Percentiles rank a stretch among this genome's conserved stretches.
phyloP scores from a whole-genome alignment of 345 rosid species.

The Kernera saxatilis region DNA sequence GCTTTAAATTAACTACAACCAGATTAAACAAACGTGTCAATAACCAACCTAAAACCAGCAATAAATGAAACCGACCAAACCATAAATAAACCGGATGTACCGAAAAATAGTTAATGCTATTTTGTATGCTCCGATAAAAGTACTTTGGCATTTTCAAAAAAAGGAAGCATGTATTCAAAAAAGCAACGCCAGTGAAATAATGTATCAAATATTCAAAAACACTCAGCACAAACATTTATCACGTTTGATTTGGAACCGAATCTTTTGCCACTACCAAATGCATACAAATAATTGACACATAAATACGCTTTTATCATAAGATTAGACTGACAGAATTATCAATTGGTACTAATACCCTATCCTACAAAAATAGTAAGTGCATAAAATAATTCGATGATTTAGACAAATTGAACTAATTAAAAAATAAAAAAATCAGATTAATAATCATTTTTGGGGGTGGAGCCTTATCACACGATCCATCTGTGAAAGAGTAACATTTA shows the following conservation, averaged over 20 bases:
- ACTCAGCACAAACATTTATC: slow-evolving; percentile 14
- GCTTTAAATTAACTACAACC: background rate
- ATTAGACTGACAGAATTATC: background rate
- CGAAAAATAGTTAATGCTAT: background rate
- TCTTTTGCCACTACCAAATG: slow-evolving; percentile 12
- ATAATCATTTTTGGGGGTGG: background rate
- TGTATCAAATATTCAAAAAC: background rate
- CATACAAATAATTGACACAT: background rate
- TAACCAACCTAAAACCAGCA: background rate
- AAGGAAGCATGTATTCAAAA: slow-evolving; percentile 1
- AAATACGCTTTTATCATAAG: background rate
- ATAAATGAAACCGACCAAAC: background rate
- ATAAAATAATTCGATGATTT: background rate
- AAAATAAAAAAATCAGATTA: background rate
- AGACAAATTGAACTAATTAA: background rate
- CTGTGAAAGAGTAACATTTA: slow-evolving; percentile 9
- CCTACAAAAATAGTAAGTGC: background rate
- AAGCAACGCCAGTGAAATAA: background rate
- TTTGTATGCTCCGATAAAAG: background rate
- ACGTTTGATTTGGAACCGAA: background rate
- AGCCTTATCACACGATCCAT: slow-evolving; percentile 19
- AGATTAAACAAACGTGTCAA: background rate
- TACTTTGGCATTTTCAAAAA: background rate
- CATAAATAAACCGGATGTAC: background rate
- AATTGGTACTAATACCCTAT: background rate